Evolutionary conservation across 208 protist genomes (phyloP).

Genomic region (Angomonas ambiguus): DNA sequence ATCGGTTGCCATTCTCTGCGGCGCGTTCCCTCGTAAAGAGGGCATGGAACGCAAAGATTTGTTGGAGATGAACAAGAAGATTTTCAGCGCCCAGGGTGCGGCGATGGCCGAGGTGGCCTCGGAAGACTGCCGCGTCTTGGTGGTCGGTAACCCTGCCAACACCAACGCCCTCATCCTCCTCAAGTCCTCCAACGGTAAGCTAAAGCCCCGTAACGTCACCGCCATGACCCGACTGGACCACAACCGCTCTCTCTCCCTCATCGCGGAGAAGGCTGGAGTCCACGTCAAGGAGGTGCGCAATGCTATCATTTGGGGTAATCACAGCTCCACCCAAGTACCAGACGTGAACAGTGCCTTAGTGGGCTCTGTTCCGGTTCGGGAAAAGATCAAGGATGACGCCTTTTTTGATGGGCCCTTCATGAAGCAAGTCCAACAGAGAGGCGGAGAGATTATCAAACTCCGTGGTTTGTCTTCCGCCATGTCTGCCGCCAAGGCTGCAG

Average conservation of each 20-base stretch:
- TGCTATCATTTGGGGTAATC: constrained; percentile 96
- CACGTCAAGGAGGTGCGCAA: constrained; percentile 78
- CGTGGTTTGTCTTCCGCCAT: constrained; percentile 87
- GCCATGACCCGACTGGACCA: constrained; percentile 96
- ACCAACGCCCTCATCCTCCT: constrained; percentile 96
- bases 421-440: constrained; percentile 87
- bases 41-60: constrained; percentile 97
- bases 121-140: constrained; percentile 74
- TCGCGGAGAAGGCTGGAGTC: constrained; percentile 70
- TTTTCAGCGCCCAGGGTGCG: constrained; percentile 93
- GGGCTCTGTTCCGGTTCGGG: constrained; percentile 34
- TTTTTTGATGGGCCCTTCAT: constrained; percentile 77
- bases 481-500: constrained; percentile 87
- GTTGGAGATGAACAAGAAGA: constrained; percentile 92
- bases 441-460: constrained; percentile 88
- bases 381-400: constrained; percentile 68
- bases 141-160: constrained; percentile 98
- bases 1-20: constrained; percentile 85
- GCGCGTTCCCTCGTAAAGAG: constrained; percentile 79
- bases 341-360: constrained; percentile 83
- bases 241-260: constrained; percentile 89
- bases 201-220: constrained; percentile 90
- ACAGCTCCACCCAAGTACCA: constrained; percentile 92
- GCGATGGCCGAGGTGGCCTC: constrained; percentile 84
- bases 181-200: constrained; percentile 44